A percentile compares a stretch with the other conserved stretches of the same genome.
phyloP scores from a whole-genome alignment of 2,329 filamentous ascomycete species.

The Ophiosphaerella narmari region DNA sequence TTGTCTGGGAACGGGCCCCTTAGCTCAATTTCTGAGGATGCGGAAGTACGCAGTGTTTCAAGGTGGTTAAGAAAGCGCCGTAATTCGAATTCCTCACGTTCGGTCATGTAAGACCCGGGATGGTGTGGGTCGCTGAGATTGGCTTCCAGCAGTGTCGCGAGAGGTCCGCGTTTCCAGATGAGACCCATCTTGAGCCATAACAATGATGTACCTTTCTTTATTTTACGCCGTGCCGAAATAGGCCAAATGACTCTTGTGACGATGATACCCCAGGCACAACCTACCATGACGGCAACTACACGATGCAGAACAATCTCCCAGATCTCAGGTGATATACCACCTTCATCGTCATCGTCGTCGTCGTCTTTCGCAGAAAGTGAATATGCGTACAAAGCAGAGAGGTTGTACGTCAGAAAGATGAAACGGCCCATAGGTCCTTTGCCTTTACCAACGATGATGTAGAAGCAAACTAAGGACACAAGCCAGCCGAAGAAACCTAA shows the following conservation, averaged over 20 bases:
- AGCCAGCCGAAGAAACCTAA: constrained; percentile 83
- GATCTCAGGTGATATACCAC: constrained; percentile 81
- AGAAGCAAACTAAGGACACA: constrained; percentile 82
- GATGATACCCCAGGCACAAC: constrained; percentile 90
- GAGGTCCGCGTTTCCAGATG: constrained; percentile 92
- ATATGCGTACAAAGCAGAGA: constrained; percentile 92
- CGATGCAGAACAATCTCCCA: constrained; percentile 86
- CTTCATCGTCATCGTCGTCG: constrained; percentile 81
- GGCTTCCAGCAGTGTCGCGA: constrained; percentile 67
- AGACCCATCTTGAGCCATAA: constrained; percentile 93
- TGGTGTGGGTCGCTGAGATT: constrained; percentile 26
- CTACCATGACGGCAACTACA: constrained; percentile 81
- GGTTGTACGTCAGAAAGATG: constrained; percentile 93
- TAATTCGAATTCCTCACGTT: constrained; percentile 85
- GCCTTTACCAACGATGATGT: constrained; percentile 81
- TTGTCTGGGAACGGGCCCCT: constrained; percentile 81
- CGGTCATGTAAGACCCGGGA: constrained; percentile 73
- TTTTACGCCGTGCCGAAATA: constrained; percentile 83
- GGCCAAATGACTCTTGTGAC: constrained; percentile 92
- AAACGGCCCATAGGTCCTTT: constrained; percentile 92
- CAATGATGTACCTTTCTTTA: constrained; percentile 87
- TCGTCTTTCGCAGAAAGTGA: constrained; percentile 80
- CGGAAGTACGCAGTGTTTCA: constrained; percentile 72
- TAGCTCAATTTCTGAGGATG: constrained; percentile 85
- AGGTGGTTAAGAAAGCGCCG: constrained; percentile 78